These are phyloP conservation scores for Globisporangium heterothallicum DNA, from an alignment of 352 stramenopile species.

Conservation along the genomic window DNA sequence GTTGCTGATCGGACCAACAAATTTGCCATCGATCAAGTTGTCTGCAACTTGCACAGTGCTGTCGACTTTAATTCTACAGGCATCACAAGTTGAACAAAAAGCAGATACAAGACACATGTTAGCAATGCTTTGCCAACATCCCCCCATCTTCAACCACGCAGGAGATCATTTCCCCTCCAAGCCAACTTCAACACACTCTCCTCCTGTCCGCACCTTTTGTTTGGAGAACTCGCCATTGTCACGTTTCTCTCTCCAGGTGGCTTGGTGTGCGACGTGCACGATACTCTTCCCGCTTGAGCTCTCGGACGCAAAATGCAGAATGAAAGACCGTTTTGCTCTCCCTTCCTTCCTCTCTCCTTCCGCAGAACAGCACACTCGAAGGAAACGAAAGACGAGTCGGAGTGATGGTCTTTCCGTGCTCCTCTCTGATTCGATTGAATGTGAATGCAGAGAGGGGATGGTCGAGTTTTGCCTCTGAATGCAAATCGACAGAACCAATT, in stretches of 20 bases:
- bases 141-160: no score
- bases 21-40: slow-evolving; percentile 69
- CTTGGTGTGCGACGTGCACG: slow-evolving; percentile 1
- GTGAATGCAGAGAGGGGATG: background rate
- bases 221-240: slow-evolving; percentile 20
- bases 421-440: background rate
- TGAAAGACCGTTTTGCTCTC: background rate
- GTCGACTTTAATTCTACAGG: slow-evolving; percentile 11
- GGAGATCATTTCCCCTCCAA: no score
- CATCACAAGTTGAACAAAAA: background rate
- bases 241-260: slow-evolving; percentile 1
- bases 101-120: background rate
- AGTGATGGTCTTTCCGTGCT: background rate
- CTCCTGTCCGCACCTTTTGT: slow-evolving; percentile 18
- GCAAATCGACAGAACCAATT: no score
- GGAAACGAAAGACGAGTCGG: background rate
- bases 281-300: background rate
- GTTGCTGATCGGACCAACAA: slow-evolving; percentile 33
- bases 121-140: no score
- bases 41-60: slow-evolving; percentile 20
- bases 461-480: no score
- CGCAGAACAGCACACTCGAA: background rate
- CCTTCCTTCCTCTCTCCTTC: background rate
- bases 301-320: slow-evolving; percentile 10
- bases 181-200: background rate